These are phyloP conservation scores for Xylaria castorea DNA, from an alignment of 495 filamentous ascomycete species.

Conservation along the genomic window DNA sequence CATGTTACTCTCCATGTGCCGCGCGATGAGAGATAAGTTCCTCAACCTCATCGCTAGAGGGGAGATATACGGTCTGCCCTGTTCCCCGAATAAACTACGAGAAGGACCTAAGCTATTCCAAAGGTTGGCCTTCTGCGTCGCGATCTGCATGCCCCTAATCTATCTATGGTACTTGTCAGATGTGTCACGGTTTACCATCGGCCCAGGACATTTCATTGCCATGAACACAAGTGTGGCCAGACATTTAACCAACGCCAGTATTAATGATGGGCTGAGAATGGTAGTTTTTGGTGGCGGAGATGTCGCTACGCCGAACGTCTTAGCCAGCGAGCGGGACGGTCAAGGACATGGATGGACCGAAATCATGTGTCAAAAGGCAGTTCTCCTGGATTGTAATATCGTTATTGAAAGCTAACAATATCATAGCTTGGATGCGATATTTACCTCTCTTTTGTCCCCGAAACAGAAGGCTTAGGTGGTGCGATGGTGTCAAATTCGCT, in stretches of 20 bases:
- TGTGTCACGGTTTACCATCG: not conserved
- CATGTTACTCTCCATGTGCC: not conserved
- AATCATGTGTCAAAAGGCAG: conserved; percentile 27
- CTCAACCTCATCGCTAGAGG: not conserved
- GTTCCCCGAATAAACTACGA: conserved; percentile 2
- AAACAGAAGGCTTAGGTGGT: conserved; percentile 30
- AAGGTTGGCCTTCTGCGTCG: not conserved
- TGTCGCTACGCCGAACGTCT: conserved; percentile 27
- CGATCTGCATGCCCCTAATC: not conserved
- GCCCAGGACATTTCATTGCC: not conserved
- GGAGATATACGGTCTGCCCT: not conserved
- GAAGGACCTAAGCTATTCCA: conserved; percentile 15
- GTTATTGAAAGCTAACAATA: conserved; percentile 21
- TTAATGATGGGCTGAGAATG: conserved; percentile 31
- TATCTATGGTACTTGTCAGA: conserved; percentile 14
- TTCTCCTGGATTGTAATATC: not conserved
- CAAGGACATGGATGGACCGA: conserved; percentile 24
- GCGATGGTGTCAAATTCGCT: conserved; percentile 43
- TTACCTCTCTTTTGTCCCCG: conserved; percentile 43
- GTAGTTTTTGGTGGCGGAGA: conserved; percentile 40
- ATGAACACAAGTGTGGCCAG: not conserved
- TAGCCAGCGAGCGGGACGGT: not conserved
- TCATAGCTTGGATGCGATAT: conserved; percentile 44
- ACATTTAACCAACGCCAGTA: not conserved
- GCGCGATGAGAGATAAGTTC: not conserved